Evolutionary conservation across 140 eudicot genomes (phyloP).

Genomic region (Anethum foeniculum): DNA sequence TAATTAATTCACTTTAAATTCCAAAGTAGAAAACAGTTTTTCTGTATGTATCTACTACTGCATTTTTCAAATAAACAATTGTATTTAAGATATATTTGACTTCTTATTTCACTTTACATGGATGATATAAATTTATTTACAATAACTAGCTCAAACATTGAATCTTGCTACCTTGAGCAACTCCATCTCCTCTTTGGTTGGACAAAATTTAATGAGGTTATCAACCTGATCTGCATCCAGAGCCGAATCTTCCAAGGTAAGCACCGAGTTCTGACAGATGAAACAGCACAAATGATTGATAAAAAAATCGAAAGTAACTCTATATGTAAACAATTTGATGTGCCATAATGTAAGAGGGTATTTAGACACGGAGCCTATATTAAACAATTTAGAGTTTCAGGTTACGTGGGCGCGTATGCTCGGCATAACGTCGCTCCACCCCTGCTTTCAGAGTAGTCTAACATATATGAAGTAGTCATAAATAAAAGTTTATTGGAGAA

Average conservation of each 20-base stretch:
- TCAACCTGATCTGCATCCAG: slow-evolving; percentile 53
- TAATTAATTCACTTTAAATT: neutral
- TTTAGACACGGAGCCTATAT: neutral
- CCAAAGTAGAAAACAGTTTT: neutral
- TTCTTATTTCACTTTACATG: neutral
- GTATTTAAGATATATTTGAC: neutral
- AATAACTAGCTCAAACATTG: slow-evolving; percentile 2
- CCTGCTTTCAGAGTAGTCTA: neutral
- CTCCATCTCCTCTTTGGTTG: slow-evolving; percentile 57
- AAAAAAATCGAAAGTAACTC: neutral
- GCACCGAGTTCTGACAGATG: slow-evolving; percentile 38
- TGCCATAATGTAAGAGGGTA: neutral
- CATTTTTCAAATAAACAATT: neutral
- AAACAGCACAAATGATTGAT: slow-evolving; percentile 12
- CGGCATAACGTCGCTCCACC: too few relatives aligned
- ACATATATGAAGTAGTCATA: neutral
- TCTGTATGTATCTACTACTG: neutral
- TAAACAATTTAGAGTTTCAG: too few relatives aligned
- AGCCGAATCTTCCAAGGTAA: slow-evolving; percentile 47
- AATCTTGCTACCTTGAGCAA: slow-evolving; percentile 28
- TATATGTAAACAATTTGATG: neutral
- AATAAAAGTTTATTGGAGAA: neutral
- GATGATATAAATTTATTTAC: neutral
- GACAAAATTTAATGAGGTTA: slow-evolving; percentile 57
- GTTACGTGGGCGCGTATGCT: too few relatives aligned